These are phyloP conservation scores for Paxillus involutus DNA, from an alignment of 768 basidiomycete genomes.

Conservation along the genomic window DNA sequence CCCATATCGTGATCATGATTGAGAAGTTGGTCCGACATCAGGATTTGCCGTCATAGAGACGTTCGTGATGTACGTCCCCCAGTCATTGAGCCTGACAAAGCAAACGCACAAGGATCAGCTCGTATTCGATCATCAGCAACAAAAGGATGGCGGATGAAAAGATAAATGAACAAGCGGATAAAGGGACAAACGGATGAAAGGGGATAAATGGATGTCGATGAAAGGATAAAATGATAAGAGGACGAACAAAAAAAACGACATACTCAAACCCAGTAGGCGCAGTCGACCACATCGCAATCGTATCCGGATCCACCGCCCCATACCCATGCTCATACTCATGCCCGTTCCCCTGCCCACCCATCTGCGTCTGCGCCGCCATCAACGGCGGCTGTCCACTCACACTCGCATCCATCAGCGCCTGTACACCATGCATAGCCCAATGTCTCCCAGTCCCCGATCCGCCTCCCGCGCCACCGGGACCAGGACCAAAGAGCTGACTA, in stretches of 20 bases:
- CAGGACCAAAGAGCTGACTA: background rate
- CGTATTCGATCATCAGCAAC: background rate
- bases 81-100: conserved; percentile 34
- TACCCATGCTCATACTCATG: background rate
- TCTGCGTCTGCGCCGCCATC: background rate
- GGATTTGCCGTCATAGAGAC: conserved; percentile 19
- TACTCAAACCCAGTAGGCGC: conserved; percentile 63
- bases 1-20: too few relatives aligned
- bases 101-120: conserved; percentile 1
- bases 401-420: background rate
- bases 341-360: too few relatives aligned
- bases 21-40: too few relatives aligned
- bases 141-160: too few relatives aligned
- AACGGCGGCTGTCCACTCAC: background rate
- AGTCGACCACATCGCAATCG: conserved; percentile 62
- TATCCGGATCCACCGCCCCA: conserved; percentile 38
- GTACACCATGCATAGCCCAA: too few relatives aligned
- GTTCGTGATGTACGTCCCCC: conserved; percentile 38
- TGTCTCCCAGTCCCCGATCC: too few relatives aligned
- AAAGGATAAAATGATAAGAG: too few relatives aligned
- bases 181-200: too few relatives aligned
- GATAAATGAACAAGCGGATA: too few relatives aligned
- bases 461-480: too few relatives aligned
- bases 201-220: too few relatives aligned
- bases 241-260: conserved; percentile 18